Percentiles rank a stretch among this genome's conserved stretches.
phyloP scores from a whole-genome alignment of 2,329 filamentous ascomycete genomes.

The Tolypocladium album region DNA sequence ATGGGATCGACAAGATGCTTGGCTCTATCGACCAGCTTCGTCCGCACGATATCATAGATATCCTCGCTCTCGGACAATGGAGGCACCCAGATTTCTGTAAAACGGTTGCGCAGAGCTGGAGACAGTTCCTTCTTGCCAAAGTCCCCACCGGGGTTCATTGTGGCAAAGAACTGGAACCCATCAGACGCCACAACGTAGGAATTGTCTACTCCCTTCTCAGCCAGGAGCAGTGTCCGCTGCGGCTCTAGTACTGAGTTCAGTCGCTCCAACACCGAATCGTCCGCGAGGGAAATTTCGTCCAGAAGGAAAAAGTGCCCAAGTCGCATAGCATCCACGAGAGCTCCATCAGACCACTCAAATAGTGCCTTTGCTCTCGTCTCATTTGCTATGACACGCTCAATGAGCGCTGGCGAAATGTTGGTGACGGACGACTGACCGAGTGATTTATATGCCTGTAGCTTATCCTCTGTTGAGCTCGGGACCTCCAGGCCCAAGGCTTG shows the following conservation, averaged over 20 bases:
- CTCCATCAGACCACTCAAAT: conserved; percentile 95
- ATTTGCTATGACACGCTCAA: conserved; percentile 33
- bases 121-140: conserved; percentile 98
- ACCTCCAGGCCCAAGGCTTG: conserved; percentile 25
- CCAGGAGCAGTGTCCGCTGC: conserved; percentile 72
- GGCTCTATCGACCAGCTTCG: conserved; percentile 53
- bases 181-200: conserved; percentile 65
- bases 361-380: conserved; percentile 65
- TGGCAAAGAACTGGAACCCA: conserved; percentile 92
- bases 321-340: conserved; percentile 88
- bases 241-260: conserved; percentile 95
- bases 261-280: conserved; percentile 92
- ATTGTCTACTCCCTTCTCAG: conserved; percentile 83
- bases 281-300: conserved; percentile 94
- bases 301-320: conserved; percentile 83
- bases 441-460: conserved; percentile 46
- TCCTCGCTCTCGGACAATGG: conserved; percentile 76
- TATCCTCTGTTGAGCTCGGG: conserved; percentile 36
- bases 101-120: conserved; percentile 86
- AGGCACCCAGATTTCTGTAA: conserved; percentile 98
- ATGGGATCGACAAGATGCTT: conserved; percentile 55
- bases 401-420: conserved; percentile 36
- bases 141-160: conserved; percentile 98
- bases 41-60: conserved; percentile 72
- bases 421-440: conserved; percentile 35